Conservation (phyloP, 2,329 filamentous ascomycete species). For the Xylaria sp. region DNA sequence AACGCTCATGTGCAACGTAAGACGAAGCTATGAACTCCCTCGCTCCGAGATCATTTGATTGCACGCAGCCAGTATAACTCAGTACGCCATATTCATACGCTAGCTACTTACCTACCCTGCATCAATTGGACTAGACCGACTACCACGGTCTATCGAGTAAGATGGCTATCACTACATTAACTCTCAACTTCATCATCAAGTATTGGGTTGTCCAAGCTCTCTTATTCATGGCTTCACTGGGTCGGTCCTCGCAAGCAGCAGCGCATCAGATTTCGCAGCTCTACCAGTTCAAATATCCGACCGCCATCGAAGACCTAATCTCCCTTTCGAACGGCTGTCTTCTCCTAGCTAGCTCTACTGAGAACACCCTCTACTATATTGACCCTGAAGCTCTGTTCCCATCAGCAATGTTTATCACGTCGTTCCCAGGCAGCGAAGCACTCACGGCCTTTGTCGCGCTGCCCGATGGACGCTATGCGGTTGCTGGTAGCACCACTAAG, state of each 20-base stretch:
- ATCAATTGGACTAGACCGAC: neutral
- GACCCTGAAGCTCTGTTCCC: slow-evolving; percentile 36
- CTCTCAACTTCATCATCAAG: slow-evolving; percentile 20
- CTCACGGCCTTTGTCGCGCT: slow-evolving; percentile 35
- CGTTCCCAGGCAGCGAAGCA: slow-evolving; percentile 25
- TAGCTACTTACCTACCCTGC: slow-evolving; percentile 7
- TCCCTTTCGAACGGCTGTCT: slow-evolving; percentile 38
- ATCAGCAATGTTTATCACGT: slow-evolving; percentile 30
- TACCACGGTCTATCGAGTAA: neutral
- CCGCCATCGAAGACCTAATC: slow-evolving; percentile 34
- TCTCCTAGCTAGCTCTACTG: slow-evolving; percentile 37
- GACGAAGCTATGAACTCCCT: slow-evolving; percentile 8
- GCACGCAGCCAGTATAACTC: slow-evolving; percentile 3
- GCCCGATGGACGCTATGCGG: slow-evolving; percentile 35
- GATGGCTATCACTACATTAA: slow-evolving; percentile 20
- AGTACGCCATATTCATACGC: slow-evolving; percentile 25
- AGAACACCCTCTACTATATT: slow-evolving; percentile 36
- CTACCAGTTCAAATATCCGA: slow-evolving; percentile 37
- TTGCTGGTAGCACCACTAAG: slow-evolving; percentile 35
- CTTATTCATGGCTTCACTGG: slow-evolving; percentile 22
- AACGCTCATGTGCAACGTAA: slow-evolving; percentile 17
- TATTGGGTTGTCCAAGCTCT: slow-evolving; percentile 3
- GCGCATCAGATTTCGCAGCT: slow-evolving; percentile 30
- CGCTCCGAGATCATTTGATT: slow-evolving; percentile 20
- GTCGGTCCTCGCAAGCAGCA: slow-evolving; percentile 17